phyloP scores from a whole-genome alignment of 179 eudicot species.

The Gypsophila paniculata region DNA sequence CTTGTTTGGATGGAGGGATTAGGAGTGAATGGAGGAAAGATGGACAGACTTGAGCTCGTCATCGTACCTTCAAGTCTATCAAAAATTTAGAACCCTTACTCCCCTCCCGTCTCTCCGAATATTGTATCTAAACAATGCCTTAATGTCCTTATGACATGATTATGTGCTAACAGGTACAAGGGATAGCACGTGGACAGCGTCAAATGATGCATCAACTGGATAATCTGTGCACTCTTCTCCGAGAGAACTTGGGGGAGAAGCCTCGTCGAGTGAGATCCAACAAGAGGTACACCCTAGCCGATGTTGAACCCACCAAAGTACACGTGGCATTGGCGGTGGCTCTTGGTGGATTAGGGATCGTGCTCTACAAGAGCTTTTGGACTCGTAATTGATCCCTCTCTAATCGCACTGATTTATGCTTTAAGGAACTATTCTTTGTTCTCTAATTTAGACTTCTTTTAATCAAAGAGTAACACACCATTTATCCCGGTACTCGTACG shows the following conservation, averaged over 20 bases:
- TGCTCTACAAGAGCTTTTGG: conserved; percentile 56
- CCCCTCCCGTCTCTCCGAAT: not conserved
- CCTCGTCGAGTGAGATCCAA: conserved; percentile 32
- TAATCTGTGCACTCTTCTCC: conserved; percentile 57
- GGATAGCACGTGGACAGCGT: conserved; percentile 64
- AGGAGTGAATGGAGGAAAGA: too few relatives aligned
- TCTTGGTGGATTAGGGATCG: conserved; percentile 64
- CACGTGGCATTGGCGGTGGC: conserved; percentile 49
- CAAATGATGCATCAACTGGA: conserved; percentile 82
- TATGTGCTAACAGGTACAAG: conserved; percentile 26
- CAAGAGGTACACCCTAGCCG: conserved; percentile 31
- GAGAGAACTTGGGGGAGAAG: conserved; percentile 47
- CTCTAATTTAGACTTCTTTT: conserved; percentile 5
- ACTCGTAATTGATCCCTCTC: conserved; percentile 43
- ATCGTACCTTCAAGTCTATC: not conserved
- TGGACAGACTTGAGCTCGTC: too few relatives aligned
- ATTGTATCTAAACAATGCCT: not conserved
- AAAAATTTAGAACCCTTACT: not conserved
- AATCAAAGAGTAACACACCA: conserved; percentile 12
- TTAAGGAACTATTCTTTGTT: conserved; percentile 18
- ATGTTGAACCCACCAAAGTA: conserved; percentile 32
- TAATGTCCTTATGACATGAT: not conserved
- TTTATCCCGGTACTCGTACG: conserved; percentile 1
- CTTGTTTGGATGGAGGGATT: too few relatives aligned
- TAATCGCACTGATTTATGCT: conserved; percentile 12